Conservation (phyloP, 2,329 filamentous ascomycete genomes). For the Talaromyces funiculosus region DNA sequence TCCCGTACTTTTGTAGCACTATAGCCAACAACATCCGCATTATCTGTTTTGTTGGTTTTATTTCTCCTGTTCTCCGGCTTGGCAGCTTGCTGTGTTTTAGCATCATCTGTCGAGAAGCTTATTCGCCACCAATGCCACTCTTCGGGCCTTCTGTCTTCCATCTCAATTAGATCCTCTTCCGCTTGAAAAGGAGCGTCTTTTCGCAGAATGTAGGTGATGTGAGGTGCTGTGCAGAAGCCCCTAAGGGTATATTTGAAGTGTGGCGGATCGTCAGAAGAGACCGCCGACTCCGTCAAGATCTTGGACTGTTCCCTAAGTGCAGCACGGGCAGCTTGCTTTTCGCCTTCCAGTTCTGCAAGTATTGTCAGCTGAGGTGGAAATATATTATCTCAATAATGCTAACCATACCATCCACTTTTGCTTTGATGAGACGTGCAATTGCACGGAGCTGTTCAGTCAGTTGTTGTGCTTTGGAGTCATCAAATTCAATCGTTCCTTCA, state of each 20-base stretch:
- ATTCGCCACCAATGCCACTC: slow-evolving; percentile 53
- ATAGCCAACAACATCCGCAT: slow-evolving; percentile 35
- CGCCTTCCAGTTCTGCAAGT: slow-evolving; percentile 37
- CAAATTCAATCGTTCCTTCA: slow-evolving; percentile 14
- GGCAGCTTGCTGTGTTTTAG: slow-evolving; percentile 30
- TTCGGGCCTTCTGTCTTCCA: slow-evolving; percentile 20
- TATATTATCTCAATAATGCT: neutral
- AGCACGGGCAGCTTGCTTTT: slow-evolving; percentile 37
- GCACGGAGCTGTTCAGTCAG: slow-evolving; percentile 31
- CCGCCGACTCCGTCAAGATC: slow-evolving; percentile 42
- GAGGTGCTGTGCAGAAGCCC: slow-evolving; percentile 54
- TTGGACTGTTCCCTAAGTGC: slow-evolving; percentile 41
- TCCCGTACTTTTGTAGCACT: slow-evolving; percentile 42
- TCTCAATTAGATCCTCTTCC: slow-evolving; percentile 12
- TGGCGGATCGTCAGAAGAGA: slow-evolving; percentile 36
- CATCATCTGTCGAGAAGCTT: slow-evolving; percentile 44
- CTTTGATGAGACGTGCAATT: slow-evolving; percentile 34
- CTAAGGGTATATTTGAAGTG: slow-evolving; percentile 50
- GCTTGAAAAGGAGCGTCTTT: slow-evolving; percentile 27
- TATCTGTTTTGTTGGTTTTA: slow-evolving; percentile 17
- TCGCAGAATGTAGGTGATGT: slow-evolving; percentile 53
- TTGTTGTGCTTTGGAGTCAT: slow-evolving; percentile 21
- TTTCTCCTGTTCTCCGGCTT: slow-evolving; percentile 14
- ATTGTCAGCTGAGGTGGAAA: neutral
- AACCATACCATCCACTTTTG: slow-evolving; percentile 36